Evolutionary conservation across 192 early-diverging fungal genomes (phyloP), one percentile per base, ranked within the genome.

Genomic region (Dissophora ornata): DNA sequence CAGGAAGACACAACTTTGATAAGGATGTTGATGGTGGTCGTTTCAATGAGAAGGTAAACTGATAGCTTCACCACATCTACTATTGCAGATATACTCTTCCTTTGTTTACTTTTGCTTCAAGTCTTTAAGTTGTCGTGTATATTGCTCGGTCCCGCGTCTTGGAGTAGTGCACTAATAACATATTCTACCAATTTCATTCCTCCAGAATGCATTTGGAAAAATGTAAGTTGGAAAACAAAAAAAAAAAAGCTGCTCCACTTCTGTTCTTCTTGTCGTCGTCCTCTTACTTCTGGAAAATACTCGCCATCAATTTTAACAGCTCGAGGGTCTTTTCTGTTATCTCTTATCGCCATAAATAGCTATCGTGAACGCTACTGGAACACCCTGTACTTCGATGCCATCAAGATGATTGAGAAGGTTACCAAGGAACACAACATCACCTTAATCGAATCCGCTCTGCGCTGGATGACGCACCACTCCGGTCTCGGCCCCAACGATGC

Each of bases 351-450:
- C 12, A 38, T 38, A n/a, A 2, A 19, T 54, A 77, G 80, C 24
- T 80, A 83, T 28, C 82, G 82, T 4, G 49, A 83, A 8, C 61
- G 85, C 8, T 86, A 67, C 66, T 84, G 81, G 79, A 80, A 75
- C 26, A 55, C 79, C 1, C 61, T 83, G 18, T 85, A 80, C 63
- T 85, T 89, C 57, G 61, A 83, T 4, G 88, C 85, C 2, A 58
- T 90, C 28, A 81, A 80, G 25, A 62, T 62, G 19, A 55, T 90
- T 45, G 56, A 62, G 16, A 63, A 40, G 51, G 57, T 48, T 1
- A 44, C 62, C 0, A 69, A 67, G 24, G 63, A 56, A 19, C 46
- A 77, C 33, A 54, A 57, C 19, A 33, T 83, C 8, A 71, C 73
- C 4, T 13, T 71, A 16, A 16, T 84, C 13, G 82, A 80, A 26